Percentiles rank a stretch among this genome's conserved stretches.
Evolutionary conservation across 78 protist species (phyloP).

Genomic region (Dictyostelium citrinum): DNA sequence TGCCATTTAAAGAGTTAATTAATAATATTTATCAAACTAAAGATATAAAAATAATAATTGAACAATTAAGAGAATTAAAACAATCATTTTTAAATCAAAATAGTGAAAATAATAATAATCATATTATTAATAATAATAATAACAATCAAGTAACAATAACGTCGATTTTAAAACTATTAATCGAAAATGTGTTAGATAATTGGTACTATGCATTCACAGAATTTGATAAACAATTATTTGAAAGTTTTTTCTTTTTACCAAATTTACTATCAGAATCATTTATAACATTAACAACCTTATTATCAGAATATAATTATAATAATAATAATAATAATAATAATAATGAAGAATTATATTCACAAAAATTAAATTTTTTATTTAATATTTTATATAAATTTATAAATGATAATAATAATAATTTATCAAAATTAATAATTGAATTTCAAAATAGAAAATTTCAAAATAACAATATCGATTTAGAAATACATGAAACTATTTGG

Average conservation of each 20-base stretch:
- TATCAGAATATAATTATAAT: neutral
- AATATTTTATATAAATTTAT: neutral
- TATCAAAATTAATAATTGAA: neutral
- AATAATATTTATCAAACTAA: neutral
- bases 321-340: neutral
- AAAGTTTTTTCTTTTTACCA: neutral
- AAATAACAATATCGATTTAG: neutral
- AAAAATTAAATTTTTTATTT: neutral
- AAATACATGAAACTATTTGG: neutral
- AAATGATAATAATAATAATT: neutral
- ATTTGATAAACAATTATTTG: conserved; percentile 6
- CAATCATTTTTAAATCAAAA: neutral
- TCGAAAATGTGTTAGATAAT: neutral
- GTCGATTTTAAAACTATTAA: neutral
- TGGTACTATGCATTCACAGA: conserved; percentile 57
- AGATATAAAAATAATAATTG: neutral
- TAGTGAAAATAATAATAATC: neutral
- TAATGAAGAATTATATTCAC: neutral
- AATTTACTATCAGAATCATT: conserved; percentile 4
- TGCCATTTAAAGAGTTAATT: neutral
- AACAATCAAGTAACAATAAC: neutral
- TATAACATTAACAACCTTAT: neutral
- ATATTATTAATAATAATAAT: neutral
- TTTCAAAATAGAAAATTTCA: neutral
- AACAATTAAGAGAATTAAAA: conserved; percentile 9